These are phyloP conservation scores for Trichoderma cornu-damae DNA, from an alignment of 2,329 filamentous ascomycete species.

Conservation along the genomic window DNA sequence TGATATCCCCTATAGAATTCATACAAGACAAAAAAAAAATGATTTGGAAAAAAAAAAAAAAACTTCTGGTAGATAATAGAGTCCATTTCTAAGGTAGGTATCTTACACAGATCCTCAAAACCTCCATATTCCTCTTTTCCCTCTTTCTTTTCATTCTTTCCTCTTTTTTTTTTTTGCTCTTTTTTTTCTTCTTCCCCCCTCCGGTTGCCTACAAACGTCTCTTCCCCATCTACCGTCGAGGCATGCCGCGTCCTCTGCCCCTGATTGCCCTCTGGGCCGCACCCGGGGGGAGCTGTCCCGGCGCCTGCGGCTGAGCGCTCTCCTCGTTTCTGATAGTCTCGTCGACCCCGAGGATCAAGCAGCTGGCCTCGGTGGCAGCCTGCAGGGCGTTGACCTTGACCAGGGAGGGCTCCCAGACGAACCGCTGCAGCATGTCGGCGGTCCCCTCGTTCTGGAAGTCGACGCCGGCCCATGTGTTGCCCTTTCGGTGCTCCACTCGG, in stretches of 20 bases:
- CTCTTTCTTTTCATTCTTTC: constrained; percentile 1
- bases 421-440: constrained; percentile 87
- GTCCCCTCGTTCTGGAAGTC: constrained; percentile 92
- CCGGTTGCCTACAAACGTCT: no score
- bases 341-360: constrained; percentile 91
- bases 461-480: constrained; percentile 89
- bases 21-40: neutral
- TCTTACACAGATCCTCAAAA: constrained; percentile 35
- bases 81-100: constrained; percentile 28
- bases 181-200: neutral
- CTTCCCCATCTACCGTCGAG: constrained; percentile 58
- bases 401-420: constrained; percentile 95
- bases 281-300: constrained; percentile 69
- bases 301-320: constrained; percentile 76
- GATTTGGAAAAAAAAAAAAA: neutral
- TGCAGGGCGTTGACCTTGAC: constrained; percentile 98
- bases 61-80: constrained; percentile 20
- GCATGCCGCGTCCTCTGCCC: constrained; percentile 83
- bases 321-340: constrained; percentile 99
- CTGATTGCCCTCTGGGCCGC: constrained; percentile 85
- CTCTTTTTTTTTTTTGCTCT: constrained; percentile 36
- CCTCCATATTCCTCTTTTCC: constrained; percentile 24
- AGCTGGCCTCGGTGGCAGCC: constrained; percentile 90
- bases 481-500: constrained; percentile 92
- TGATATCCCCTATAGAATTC: constrained; percentile 12